phyloP scores from a whole-genome alignment of 2,329 filamentous ascomycete genomes.

The Emericellopsis cladophorae region DNA sequence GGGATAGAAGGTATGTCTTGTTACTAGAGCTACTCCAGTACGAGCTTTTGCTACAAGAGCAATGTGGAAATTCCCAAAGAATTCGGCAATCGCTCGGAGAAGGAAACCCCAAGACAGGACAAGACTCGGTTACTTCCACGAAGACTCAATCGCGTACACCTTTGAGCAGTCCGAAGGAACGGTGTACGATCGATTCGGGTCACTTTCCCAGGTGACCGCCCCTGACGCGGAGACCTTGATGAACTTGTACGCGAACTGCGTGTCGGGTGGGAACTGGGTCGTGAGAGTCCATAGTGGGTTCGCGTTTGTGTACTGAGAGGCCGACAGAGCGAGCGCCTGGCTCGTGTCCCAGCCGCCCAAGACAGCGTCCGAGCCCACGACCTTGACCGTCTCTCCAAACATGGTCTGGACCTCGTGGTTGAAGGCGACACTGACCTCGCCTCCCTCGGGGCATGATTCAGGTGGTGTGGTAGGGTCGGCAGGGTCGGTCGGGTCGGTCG shows the following conservation, averaged over 20 bases:
- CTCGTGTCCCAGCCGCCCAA: conserved; percentile 51
- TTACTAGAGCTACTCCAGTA: too few species aligned
- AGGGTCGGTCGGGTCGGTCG: too few species aligned
- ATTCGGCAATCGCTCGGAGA: too few species aligned
- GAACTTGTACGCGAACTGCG: conserved; percentile 54
- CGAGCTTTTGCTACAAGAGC: too few species aligned
- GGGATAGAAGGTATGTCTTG: too few species aligned
- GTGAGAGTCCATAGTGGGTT: conserved; percentile 51
- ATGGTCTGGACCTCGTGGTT: conserved; percentile 41
- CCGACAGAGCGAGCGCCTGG: conserved; percentile 42
- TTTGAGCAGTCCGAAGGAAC: conserved; percentile 11
- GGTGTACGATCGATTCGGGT: conserved; percentile 32
- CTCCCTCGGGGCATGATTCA: too few species aligned
- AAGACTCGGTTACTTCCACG: conserved; percentile 1
- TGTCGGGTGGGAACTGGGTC: conserved; percentile 41
- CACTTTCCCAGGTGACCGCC: conserved; percentile 50
- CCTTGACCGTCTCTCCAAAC: conserved; percentile 51
- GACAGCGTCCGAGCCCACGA: conserved; percentile 44
- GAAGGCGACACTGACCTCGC: conserved; percentile 46
- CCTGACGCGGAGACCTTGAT: conserved; percentile 45
- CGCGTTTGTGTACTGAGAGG: conserved; percentile 41
- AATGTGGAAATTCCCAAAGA: too few species aligned
- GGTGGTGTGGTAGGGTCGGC: too few species aligned
- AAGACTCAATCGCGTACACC: conserved; percentile 1
- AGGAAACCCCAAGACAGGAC: too few species aligned